These are phyloP conservation scores for Arbutus unedo DNA, from an alignment of 148 eudicot species.

Conservation along the genomic window DNA sequence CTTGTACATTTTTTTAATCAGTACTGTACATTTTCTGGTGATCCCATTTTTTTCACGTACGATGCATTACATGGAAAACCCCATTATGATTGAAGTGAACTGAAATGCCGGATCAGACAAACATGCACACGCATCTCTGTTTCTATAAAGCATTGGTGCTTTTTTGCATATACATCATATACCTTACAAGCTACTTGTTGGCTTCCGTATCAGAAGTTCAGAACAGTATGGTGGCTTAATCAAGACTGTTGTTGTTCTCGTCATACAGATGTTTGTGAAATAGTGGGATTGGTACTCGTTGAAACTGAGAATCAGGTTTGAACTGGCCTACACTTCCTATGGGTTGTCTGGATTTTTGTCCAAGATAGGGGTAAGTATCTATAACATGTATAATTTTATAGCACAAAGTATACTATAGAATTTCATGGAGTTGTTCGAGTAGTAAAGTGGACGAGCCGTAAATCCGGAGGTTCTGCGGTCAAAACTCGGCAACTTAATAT, in stretches of 20 bases:
- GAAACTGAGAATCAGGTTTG: background rate
- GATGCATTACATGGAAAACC: background rate
- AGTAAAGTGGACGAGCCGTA: too few species aligned
- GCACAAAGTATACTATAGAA: too few species aligned
- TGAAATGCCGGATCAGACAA: conserved; percentile 1
- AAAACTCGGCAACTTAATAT: too few species aligned
- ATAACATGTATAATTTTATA: too few species aligned
- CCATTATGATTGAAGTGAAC: background rate
- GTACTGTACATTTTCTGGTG: too few species aligned
- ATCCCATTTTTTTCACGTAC: background rate
- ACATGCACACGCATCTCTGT: background rate
- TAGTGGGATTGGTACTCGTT: background rate
- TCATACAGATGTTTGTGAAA: background rate
- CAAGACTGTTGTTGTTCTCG: background rate
- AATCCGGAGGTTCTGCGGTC: too few species aligned
- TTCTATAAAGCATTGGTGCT: background rate
- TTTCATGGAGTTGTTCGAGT: too few species aligned
- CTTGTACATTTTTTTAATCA: too few species aligned
- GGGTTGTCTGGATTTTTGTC: background rate
- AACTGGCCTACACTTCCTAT: background rate
- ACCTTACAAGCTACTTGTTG: background rate
- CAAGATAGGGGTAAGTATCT: background rate
- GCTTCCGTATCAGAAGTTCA: background rate
- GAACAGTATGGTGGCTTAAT: background rate
- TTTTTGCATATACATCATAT: background rate